A percentile compares a stretch with the other conserved stretches of the same genome.
Evolutionary conservation across 495 filamentous ascomycete species (phyloP).

Genomic region (Xylaria acuta): DNA sequence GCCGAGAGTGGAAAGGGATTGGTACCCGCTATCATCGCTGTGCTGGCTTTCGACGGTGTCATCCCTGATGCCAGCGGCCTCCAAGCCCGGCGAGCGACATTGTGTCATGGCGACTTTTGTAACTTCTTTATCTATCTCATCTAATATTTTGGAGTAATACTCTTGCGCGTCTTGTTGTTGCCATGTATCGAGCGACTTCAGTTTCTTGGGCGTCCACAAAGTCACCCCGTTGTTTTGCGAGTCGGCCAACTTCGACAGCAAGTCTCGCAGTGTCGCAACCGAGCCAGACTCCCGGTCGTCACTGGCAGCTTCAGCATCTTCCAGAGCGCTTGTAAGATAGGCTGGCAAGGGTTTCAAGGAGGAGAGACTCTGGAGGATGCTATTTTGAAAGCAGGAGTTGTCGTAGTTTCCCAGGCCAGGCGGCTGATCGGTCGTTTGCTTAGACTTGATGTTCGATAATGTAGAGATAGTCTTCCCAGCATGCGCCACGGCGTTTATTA

Average conservation of each 20-base stretch:
- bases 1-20: conserved; percentile 40
- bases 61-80: conserved; percentile 37
- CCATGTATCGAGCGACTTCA: conserved; percentile 90
- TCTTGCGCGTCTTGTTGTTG: conserved; percentile 99
- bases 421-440: conserved; percentile 51
- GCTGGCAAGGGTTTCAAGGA: conserved; percentile 69
- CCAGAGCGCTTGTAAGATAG: conserved; percentile 50
- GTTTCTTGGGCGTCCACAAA: conserved; percentile 75
- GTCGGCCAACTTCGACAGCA: conserved; percentile 72
- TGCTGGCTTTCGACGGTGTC: conserved; percentile 50
- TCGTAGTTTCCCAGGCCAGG: conserved; percentile 88
- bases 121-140: conserved; percentile 83
- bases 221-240: conserved; percentile 68
- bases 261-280: conserved; percentile 61
- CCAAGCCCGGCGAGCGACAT: conserved; percentile 44
- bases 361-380: conserved; percentile 85
- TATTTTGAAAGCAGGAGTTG: conserved; percentile 98
- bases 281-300: conserved; percentile 34
- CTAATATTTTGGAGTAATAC: conserved; percentile 89
- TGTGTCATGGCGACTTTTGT: conserved; percentile 52
- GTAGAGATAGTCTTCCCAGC: conserved; percentile 55
- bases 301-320: conserved; percentile 43
- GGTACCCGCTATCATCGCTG: conserved; percentile 57
- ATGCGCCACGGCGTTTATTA: conserved; percentile 45
- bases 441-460: conserved; percentile 54